phyloP scores from a whole-genome alignment of 225 moss, liverwort and hornwort genomes.

The Sphagnum contortum region DNA sequence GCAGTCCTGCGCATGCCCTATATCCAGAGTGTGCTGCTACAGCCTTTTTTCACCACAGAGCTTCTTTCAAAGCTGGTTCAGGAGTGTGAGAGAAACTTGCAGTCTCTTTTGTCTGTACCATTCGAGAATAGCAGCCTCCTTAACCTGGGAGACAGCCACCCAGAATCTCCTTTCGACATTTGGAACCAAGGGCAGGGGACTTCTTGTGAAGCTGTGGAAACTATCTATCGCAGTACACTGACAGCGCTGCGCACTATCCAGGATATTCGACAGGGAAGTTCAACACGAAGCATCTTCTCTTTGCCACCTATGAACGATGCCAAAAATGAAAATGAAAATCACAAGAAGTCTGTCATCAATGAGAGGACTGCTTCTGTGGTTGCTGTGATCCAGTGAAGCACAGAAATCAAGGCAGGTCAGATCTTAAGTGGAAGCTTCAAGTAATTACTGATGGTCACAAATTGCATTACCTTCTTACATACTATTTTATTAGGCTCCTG shows the following conservation, averaged over 20 bases:
- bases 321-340: constrained; percentile 34
- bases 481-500: too few relatives aligned
- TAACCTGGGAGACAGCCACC: constrained; percentile 22
- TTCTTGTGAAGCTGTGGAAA: constrained; percentile 50
- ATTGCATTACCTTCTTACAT: too few relatives aligned
- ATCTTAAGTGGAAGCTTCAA: too few relatives aligned
- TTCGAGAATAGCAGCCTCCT: constrained; percentile 18
- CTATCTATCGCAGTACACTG: constrained; percentile 46
- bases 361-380: constrained; percentile 39
- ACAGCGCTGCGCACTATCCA: constrained; percentile 46
- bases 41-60: constrained; percentile 60
- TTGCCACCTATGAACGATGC: constrained; percentile 45
- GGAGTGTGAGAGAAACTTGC: constrained; percentile 55
- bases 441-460: too few relatives aligned
- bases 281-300: constrained; percentile 50
- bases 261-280: constrained; percentile 48
- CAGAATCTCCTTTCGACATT: constrained; percentile 8
- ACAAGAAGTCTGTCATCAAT: constrained; percentile 36
- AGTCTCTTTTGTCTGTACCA: constrained; percentile 45
- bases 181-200: constrained; percentile 8
- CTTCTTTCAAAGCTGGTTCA: constrained; percentile 58
- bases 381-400: constrained; percentile 33
- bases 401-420: not conserved
- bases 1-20: constrained; percentile 49
- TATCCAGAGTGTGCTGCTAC: constrained; percentile 54